Percentiles rank a stretch among this genome's conserved stretches.
phyloP scores from a whole-genome alignment of 78 protist species.

The Protostelium mycophagum region DNA sequence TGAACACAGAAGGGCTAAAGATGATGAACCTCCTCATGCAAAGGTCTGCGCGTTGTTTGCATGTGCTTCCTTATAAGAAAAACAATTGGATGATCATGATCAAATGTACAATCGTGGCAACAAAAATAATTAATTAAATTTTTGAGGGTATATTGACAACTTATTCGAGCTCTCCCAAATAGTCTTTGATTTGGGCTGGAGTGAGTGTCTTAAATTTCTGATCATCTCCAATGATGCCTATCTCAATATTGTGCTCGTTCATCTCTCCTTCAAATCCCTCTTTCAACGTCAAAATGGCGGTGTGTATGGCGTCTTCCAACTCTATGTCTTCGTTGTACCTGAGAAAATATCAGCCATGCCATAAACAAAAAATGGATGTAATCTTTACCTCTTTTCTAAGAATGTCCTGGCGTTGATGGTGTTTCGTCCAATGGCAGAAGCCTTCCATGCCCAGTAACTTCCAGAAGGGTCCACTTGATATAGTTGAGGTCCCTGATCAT shows the following conservation, averaged over 20 bases:
- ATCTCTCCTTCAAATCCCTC: constrained; percentile 80
- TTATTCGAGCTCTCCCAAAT: constrained; percentile 69
- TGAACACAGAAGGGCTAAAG: too few species aligned
- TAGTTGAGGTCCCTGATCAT: constrained; percentile 88
- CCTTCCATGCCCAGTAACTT: constrained; percentile 99
- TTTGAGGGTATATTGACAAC: too few species aligned
- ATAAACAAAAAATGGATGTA: neutral
- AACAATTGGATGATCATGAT: too few species aligned
- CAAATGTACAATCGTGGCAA: too few species aligned
- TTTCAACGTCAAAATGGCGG: constrained; percentile 93
- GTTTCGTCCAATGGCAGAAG: constrained; percentile 97
- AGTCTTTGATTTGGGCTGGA: constrained; percentile 79
- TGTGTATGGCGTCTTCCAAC: constrained; percentile 97
- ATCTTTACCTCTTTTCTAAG: constrained; percentile 92
- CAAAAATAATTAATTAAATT: too few species aligned
- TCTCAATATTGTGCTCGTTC: constrained; percentile 89
- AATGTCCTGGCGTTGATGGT: constrained; percentile 88
- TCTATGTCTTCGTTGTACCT: constrained; percentile 91
- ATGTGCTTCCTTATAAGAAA: too few species aligned
- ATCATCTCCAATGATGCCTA: constrained; percentile 78
- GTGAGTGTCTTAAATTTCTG: constrained; percentile 49
- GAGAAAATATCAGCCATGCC: neutral
- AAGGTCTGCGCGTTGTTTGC: too few species aligned
- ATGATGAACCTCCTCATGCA: too few species aligned
- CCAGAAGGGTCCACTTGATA: constrained; percentile 95